Percentiles rank a stretch among this genome's conserved stretches.
phyloP scores from a whole-genome alignment of 495 filamentous ascomycete genomes.

The Penicillium pulvis region DNA sequence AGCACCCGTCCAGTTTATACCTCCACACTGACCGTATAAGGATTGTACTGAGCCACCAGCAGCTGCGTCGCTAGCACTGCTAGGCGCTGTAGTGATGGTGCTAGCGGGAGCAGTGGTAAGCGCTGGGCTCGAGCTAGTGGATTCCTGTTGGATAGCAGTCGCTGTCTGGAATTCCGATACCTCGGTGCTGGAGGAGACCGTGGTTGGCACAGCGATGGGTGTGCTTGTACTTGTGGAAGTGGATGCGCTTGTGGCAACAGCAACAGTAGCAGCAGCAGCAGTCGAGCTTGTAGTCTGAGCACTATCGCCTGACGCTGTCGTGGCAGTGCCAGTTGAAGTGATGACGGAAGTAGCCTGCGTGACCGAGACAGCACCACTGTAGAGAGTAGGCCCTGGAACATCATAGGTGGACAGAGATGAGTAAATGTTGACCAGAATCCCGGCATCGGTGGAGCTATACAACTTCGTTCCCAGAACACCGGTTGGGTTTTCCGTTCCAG shows the following conservation, averaged over 20 bases:
- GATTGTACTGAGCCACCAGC: conserved; percentile 24
- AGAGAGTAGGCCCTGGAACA: conserved; percentile 52
- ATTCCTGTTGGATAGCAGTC: background rate
- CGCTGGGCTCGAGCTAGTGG: background rate
- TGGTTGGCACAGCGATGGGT: background rate
- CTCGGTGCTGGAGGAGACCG: background rate
- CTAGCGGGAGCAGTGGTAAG: background rate
- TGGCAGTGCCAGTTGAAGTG: conserved; percentile 28
- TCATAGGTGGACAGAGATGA: conserved; percentile 45
- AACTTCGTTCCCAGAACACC: conserved; percentile 61
- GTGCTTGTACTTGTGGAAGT: conserved; percentile 8
- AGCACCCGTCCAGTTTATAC: conserved; percentile 45
- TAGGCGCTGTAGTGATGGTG: background rate
- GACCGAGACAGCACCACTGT: conserved; percentile 32
- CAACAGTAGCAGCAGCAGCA: conserved; percentile 14
- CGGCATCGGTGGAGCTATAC: conserved; percentile 60
- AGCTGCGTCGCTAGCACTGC: conserved; percentile 3
- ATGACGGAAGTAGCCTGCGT: conserved; percentile 25
- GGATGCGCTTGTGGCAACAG: conserved; percentile 4
- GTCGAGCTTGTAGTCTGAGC: conserved; percentile 11
- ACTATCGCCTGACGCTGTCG: conserved; percentile 16
- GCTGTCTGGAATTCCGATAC: background rate
- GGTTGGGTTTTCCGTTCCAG: conserved; percentile 55
- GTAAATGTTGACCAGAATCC: conserved; percentile 66
- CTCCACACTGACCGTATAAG: conserved; percentile 53